Evolutionary conservation across 2,329 filamentous ascomycete species (phyloP).

Genomic region (Pyrenochaeta sp.): DNA sequence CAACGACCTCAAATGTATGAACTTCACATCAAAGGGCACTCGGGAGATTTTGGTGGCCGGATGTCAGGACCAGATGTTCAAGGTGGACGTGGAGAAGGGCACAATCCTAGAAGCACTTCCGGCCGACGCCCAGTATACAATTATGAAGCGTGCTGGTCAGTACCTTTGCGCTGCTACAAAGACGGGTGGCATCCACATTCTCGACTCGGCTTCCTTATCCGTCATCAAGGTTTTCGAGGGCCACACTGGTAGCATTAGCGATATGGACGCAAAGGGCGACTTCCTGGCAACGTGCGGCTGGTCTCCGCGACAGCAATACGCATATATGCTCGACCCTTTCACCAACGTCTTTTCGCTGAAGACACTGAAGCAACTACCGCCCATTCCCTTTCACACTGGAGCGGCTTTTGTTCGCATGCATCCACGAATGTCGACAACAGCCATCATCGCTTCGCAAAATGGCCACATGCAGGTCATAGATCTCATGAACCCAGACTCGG

Average conservation of each 20-base stretch:
- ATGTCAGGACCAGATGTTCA: conserved; percentile 85
- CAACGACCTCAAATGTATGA: conserved; percentile 91
- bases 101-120: conserved; percentile 62
- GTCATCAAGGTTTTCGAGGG: conserved; percentile 89
- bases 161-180: conserved; percentile 92
- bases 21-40: conserved; percentile 86
- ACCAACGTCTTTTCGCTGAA: conserved; percentile 97
- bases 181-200: conserved; percentile 81
- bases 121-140: conserved; percentile 79
- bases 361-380: conserved; percentile 83
- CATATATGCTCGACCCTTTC: conserved; percentile 86
- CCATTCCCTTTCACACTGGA: conserved; percentile 89
- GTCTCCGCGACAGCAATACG: conserved; percentile 79
- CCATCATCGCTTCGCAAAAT: conserved; percentile 88
- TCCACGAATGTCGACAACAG: conserved; percentile 92
- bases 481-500: conserved; percentile 89
- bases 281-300: conserved; percentile 95
- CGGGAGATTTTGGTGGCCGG: conserved; percentile 87
- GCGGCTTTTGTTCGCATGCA: conserved; percentile 97
- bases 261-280: conserved; percentile 97
- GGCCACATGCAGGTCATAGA: conserved; percentile 97
- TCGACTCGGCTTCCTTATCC: conserved; percentile 79
- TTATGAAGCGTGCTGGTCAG: conserved; percentile 85
- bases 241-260: conserved; percentile 86
- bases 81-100: conserved; percentile 68